phyloP scores from a whole-genome alignment of 306 rosid species.

The Biancaea sappan region DNA sequence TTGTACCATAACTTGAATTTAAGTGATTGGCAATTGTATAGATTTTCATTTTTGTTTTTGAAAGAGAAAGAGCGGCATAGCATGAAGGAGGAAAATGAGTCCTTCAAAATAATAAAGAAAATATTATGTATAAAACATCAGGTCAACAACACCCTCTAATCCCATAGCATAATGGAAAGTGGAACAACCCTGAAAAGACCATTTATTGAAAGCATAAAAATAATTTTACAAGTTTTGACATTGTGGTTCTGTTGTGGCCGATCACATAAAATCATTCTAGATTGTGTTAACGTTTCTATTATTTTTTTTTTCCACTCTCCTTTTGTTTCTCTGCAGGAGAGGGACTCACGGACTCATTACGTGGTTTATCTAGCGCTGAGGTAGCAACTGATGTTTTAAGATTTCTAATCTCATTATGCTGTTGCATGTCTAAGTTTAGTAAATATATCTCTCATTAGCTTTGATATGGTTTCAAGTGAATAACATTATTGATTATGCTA shows the following conservation, averaged over 20 bases:
- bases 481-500: not conserved
- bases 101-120: conserved; percentile 13
- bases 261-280: not conserved
- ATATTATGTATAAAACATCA: not conserved
- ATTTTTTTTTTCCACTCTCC: not conserved
- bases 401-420: not conserved
- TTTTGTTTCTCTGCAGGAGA: conserved; percentile 61
- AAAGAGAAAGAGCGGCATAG: not conserved
- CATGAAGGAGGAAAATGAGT: not conserved
- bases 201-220: not conserved
- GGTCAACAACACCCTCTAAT: not conserved
- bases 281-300: conserved; percentile 21
- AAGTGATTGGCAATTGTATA: not conserved
- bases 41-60: not conserved
- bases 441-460: not conserved
- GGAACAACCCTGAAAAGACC: not conserved
- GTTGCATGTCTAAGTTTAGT: not conserved
- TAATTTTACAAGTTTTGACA: not conserved
- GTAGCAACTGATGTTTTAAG: conserved; percentile 40
- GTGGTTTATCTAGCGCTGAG: conserved; percentile 80
- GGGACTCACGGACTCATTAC: conserved; percentile 86
- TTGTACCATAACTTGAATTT: not conserved
- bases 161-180: not conserved
- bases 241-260: not conserved
- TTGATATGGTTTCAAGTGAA: not conserved